Evolutionary conservation across 257 asterid genomes (phyloP), one percentile per base, ranked within the genome.

Genomic region (Penstemon eatonii): DNA sequence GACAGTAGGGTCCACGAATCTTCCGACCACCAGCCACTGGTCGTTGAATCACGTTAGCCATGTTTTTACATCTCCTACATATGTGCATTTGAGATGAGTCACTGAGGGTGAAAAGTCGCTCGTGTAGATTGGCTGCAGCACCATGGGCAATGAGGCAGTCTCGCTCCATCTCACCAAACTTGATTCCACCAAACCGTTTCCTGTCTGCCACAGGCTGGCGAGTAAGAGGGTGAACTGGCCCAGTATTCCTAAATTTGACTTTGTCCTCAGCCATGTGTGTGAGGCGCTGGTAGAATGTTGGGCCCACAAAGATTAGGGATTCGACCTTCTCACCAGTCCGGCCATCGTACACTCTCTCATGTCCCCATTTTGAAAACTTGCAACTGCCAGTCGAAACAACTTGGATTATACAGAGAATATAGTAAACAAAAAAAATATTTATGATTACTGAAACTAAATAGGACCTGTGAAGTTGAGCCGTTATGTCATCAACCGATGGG

Each of bases 181-280:
- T 94, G 33, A 94, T 80, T 1, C 97, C 99, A 5, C 97, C 99
- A 38, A 94, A 89, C 0, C 97, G 91, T 76, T 91, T 94, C 74
- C 97, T 76, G 82, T 94, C 97, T 0, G 90, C 96, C 59, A 94
- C 97, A 3, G 97, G 99, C 83, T 94, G 99, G 3, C 96, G 96
- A 7, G 99, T 94, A 0, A 91, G 92, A 0, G 99, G 99, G 75
- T 94, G 97, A 53, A 93, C 99, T 0, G 96, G 96, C 7, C 99
- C 99, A 0, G 96, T 91, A 57, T 91, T 93, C 43, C 97, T 75
- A 71, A 78, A 91, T 54, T 93, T 93, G 8, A 93, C 96, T 71
- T 92, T 94, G 87, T 94, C 97, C 65, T 94, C 99, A 0, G 99
- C 95, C 97, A 91, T 94, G 53, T 94, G 99, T 0, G 80, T 79